These are phyloP conservation scores for Pseudoperonospora humuli DNA, from an alignment of 352 stramenopile species.

Conservation along the genomic window DNA sequence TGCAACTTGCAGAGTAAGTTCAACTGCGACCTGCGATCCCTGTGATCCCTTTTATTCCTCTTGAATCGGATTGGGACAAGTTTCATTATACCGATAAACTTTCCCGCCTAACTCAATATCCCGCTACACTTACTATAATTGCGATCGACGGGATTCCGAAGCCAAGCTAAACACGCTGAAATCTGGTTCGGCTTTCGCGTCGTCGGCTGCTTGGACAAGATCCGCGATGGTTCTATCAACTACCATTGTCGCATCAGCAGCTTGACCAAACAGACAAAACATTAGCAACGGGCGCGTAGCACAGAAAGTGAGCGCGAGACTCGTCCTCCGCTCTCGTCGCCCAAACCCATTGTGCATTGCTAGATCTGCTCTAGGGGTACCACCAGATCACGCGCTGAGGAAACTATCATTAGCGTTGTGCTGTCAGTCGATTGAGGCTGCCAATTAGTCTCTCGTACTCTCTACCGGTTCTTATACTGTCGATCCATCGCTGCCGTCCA, in stretches of 20 bases:
- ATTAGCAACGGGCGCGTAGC: slow-evolving; percentile 12
- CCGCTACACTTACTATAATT: neutral
- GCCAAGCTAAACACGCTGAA: neutral
- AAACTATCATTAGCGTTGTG: slow-evolving; percentile 32
- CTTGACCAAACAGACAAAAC: slow-evolving; percentile 17
- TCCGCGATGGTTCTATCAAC: slow-evolving; percentile 8
- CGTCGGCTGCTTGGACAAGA: neutral
- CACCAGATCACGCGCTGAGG: slow-evolving; percentile 2
- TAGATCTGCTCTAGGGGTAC: slow-evolving; percentile 7
- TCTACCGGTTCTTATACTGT: slow-evolving; percentile 22
- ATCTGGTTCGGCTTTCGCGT: slow-evolving; percentile 23
- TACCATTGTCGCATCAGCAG: slow-evolving; percentile 17
- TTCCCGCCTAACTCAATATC: neutral
- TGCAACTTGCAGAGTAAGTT: slow-evolving; percentile 15
- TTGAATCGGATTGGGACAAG: slow-evolving; percentile 9
- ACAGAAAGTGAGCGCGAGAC: neutral
- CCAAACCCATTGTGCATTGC: slow-evolving; percentile 16
- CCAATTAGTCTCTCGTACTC: slow-evolving; percentile 13
- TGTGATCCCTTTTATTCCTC: slow-evolving; percentile 1
- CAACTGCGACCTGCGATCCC: slow-evolving; percentile 20
- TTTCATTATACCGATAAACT: no score
- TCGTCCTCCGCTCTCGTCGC: slow-evolving; percentile 27
- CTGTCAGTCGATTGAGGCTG: slow-evolving; percentile 17
- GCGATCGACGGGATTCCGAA: slow-evolving; percentile 6
- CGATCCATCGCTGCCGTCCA: no score